Evolutionary conservation across 2,329 filamentous ascomycete genomes (phyloP).

Genomic region (Fusarium proliferatum): DNA sequence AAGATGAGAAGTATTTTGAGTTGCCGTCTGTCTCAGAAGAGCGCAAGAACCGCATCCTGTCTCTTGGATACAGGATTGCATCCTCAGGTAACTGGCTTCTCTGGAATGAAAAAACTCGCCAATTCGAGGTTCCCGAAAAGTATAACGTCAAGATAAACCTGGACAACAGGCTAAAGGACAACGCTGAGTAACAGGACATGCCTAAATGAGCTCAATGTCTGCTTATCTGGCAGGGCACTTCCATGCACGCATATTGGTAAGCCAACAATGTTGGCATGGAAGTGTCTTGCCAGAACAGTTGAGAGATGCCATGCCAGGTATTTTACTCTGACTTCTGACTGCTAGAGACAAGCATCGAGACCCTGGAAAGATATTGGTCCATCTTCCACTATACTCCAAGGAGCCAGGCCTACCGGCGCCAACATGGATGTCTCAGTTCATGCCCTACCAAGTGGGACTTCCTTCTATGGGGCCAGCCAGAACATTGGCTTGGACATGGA

Average conservation of each 20-base stretch:
- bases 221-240: not conserved
- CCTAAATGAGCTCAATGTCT: not conserved
- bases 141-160: constrained; percentile 46
- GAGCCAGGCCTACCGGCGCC: not conserved
- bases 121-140: constrained; percentile 54
- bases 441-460: not conserved
- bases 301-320: not conserved
- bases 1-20: constrained; percentile 75
- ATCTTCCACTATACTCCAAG: not conserved
- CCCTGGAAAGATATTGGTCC: not conserved
- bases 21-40: constrained; percentile 66
- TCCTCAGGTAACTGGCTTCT: constrained; percentile 55
- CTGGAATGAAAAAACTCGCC: constrained; percentile 53
- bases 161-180: constrained; percentile 7
- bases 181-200: constrained; percentile 12
- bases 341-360: not conserved
- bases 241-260: not conserved
- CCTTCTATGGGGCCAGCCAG: not conserved
- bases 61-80: constrained; percentile 64
- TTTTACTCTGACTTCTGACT: not conserved
- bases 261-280: not conserved
- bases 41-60: constrained; percentile 69
- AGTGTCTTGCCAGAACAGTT: not conserved
- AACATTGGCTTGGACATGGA: not conserved
- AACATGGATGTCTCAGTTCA: not conserved